Evolutionary conservation across 768 basidiomycete genomes (phyloP).

Genomic region (Lentinula boryana): DNA sequence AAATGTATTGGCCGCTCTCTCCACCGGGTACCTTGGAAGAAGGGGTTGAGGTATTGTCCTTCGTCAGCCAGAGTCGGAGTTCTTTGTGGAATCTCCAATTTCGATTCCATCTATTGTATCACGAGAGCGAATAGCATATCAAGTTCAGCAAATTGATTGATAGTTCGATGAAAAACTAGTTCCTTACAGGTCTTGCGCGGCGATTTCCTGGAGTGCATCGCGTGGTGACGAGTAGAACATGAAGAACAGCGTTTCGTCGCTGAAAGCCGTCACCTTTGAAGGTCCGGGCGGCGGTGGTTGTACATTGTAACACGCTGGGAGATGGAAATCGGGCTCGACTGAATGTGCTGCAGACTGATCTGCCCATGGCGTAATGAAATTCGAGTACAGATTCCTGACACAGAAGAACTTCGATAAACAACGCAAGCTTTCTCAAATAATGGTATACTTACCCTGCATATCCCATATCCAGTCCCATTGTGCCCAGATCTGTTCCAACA

Average conservation of each 20-base stretch:
- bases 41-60: conserved; percentile 74
- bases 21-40: conserved; percentile 75
- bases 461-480: conserved; percentile 87
- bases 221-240: conserved; percentile 95
- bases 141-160: neutral
- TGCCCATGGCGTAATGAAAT: conserved; percentile 95
- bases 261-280: conserved; percentile 75
- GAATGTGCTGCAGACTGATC: conserved; percentile 81
- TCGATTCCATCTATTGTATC: conserved; percentile 66
- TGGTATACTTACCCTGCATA: conserved; percentile 62
- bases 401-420: neutral
- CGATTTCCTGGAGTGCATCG: conserved; percentile 90
- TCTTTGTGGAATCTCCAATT: conserved; percentile 98
- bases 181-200: conserved; percentile 84
- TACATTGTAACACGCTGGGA: conserved; percentile 90
- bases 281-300: conserved; percentile 82
- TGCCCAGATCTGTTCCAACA: conserved; percentile 87
- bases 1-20: conserved; percentile 86
- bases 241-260: conserved; percentile 95
- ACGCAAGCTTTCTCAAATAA: neutral
- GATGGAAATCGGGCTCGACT: conserved; percentile 88
- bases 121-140: conserved; percentile 6
- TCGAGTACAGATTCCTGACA: conserved; percentile 76
- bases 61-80: conserved; percentile 77
- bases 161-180: conserved; percentile 27